phyloP scores from a whole-genome alignment of 805 yeast genomes.

The Candida stauntonica region DNA sequence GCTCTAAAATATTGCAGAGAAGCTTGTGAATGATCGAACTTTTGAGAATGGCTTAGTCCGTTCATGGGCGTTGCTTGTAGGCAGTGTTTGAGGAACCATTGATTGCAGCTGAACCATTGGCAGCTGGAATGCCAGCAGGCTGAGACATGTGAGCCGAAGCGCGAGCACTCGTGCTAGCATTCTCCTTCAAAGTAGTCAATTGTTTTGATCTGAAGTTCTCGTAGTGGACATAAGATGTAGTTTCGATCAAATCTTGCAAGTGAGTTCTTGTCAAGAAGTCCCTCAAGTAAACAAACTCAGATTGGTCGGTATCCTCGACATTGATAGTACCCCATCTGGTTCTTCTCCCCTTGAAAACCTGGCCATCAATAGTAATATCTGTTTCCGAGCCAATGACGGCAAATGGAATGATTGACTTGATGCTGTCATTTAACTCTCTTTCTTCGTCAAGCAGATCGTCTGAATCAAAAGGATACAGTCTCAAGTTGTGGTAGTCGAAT shows the following conservation, averaged over 20 bases:
- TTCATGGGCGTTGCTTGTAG: slow-evolving; percentile 24
- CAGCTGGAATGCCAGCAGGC: slow-evolving; percentile 16
- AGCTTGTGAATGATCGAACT: too few species aligned
- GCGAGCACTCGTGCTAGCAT: slow-evolving; percentile 44
- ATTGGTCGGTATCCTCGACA: slow-evolving; percentile 90
- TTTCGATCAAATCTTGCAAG: slow-evolving; percentile 91
- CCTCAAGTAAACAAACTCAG: slow-evolving; percentile 92
- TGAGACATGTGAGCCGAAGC: slow-evolving; percentile 32
- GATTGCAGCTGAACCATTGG: slow-evolving; percentile 5
- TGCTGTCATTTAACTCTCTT: slow-evolving; percentile 66
- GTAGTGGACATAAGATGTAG: slow-evolving; percentile 83
- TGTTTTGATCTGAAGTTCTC: slow-evolving; percentile 93
- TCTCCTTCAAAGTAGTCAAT: slow-evolving; percentile 88
- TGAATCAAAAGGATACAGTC: slow-evolving; percentile 78
- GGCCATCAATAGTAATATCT: slow-evolving; percentile 71
- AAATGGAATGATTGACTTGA: slow-evolving; percentile 79
- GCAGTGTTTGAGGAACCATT: slow-evolving; percentile 16
- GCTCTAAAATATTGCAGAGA: too few species aligned
- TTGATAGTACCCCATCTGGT: slow-evolving; percentile 92
- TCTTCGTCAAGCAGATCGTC: slow-evolving; percentile 69
- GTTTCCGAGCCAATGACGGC: slow-evolving; percentile 91
- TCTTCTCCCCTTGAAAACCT: slow-evolving; percentile 81
- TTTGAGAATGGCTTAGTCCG: too few species aligned
- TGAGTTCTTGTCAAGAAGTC: slow-evolving; percentile 94
- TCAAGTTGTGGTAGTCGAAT: slow-evolving; percentile 65